Evolutionary conservation across 148 eudicot species (phyloP).

Genomic region (Talinum fruticosum): DNA sequence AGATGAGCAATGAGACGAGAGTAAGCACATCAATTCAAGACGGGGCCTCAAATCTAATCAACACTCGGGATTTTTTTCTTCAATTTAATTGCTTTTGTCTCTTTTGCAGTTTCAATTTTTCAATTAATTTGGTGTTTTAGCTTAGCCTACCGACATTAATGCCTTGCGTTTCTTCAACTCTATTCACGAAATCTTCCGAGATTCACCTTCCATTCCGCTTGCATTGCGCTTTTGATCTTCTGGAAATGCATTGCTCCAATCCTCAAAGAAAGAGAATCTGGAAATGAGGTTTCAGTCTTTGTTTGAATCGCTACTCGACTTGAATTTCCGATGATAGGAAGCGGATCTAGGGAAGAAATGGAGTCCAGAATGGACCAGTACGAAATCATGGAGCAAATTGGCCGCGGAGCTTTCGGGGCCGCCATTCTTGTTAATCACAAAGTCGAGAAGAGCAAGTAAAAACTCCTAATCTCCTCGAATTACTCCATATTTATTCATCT

Average conservation of each 20-base stretch:
- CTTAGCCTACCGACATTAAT: constrained; percentile 4
- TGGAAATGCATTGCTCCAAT: constrained; percentile 1
- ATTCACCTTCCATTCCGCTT: neutral
- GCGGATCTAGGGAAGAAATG: constrained; percentile 35
- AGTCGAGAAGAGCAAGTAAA: constrained; percentile 72
- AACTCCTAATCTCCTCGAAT: neutral
- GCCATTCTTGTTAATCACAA: constrained; percentile 95
- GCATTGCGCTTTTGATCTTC: neutral
- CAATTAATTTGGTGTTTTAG: constrained; percentile 15
- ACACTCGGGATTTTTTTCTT: too few species aligned
- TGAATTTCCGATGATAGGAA: neutral
- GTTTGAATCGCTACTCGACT: neutral
- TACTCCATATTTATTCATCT: neutral
- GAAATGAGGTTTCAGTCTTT: neutral
- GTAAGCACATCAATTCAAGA: constrained; percentile 24
- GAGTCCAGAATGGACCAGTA: constrained; percentile 96
- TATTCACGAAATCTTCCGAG: neutral
- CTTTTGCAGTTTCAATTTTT: neutral
- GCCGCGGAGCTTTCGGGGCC: constrained; percentile 97
- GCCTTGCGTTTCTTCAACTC: neutral
- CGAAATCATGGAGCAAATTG: constrained; percentile 99
- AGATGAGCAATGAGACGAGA: too few species aligned
- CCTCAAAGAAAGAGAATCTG: neutral
- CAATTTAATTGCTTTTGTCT: neutral
- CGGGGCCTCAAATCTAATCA: neutral